Conservation (phyloP, 225 moss, liverwort and hornwort genomes). For the Sphagnum contortum region DNA sequence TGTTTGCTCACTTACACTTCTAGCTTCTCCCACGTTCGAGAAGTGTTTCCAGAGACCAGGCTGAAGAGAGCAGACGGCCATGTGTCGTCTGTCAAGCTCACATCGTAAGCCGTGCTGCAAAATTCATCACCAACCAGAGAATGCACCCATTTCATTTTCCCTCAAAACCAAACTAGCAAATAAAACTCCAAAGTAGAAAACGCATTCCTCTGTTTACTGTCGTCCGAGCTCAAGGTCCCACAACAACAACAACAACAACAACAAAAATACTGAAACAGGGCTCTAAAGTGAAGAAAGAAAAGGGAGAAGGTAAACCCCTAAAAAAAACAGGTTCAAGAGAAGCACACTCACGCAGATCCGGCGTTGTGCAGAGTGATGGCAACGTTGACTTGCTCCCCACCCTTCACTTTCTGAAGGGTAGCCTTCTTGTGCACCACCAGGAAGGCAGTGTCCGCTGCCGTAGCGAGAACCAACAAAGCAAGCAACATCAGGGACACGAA, state of each 20-base stretch:
- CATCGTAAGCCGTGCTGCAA: constrained; percentile 58
- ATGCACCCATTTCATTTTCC: too few relatives aligned
- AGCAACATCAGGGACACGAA: too few relatives aligned
- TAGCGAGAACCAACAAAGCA: constrained; percentile 10
- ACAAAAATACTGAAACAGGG: too few relatives aligned
- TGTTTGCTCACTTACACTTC: constrained; percentile 38
- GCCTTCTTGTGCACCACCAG: constrained; percentile 52
- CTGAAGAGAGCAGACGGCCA: constrained; percentile 48
- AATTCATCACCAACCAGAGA: neutral
- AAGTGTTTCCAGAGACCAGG: constrained; percentile 30
- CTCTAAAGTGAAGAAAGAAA: too few relatives aligned
- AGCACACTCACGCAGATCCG: constrained; percentile 31
- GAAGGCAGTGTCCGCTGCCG: constrained; percentile 37
- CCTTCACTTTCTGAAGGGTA: constrained; percentile 32
- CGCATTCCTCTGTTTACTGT: too few relatives aligned
- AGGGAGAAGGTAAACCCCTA: too few relatives aligned
- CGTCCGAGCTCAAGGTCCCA: too few relatives aligned
- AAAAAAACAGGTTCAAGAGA: too few relatives aligned
- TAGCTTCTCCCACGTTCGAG: constrained; percentile 50
- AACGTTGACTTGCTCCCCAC: constrained; percentile 36
- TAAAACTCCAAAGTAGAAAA: too few relatives aligned
- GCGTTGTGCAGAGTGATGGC: constrained; percentile 53
- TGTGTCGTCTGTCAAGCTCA: constrained; percentile 50
- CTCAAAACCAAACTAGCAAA: too few relatives aligned
- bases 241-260: too few relatives aligned